Percentiles rank a stretch among this genome's conserved stretches.
Evolutionary conservation across 2,329 filamentous ascomycete genomes (phyloP).

Genomic region (Microcera coccophila): DNA sequence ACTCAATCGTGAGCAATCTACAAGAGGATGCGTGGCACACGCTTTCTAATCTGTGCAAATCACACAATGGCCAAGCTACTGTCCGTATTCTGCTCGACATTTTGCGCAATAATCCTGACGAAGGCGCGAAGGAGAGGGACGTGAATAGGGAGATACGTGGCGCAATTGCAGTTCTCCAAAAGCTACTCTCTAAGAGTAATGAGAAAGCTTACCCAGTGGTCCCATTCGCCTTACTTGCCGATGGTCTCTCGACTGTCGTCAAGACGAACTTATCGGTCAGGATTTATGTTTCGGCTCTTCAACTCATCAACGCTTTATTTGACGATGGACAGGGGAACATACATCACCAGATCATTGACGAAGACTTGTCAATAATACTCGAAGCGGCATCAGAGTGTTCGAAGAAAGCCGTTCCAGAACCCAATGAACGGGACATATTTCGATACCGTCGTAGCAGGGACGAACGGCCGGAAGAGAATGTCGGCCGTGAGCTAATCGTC

Average conservation of each 20-base stretch:
- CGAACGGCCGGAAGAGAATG: slow-evolving; percentile 33
- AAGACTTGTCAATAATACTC: slow-evolving; percentile 62
- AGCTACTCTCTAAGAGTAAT: slow-evolving; percentile 56
- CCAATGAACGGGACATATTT: slow-evolving; percentile 24
- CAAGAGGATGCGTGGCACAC: slow-evolving; percentile 66
- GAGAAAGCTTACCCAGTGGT: slow-evolving; percentile 58
- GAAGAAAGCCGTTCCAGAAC: slow-evolving; percentile 25
- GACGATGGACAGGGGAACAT: slow-evolving; percentile 49
- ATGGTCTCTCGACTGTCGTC: slow-evolving; percentile 52
- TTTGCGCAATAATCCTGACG: slow-evolving; percentile 46
- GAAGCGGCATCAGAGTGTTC: slow-evolving; percentile 56
- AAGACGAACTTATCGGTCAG: slow-evolving; percentile 42
- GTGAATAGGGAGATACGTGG: slow-evolving; percentile 57
- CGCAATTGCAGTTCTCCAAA: slow-evolving; percentile 59
- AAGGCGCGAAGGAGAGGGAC: slow-evolving; percentile 48
- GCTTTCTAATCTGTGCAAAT: slow-evolving; percentile 66
- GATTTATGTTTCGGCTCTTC: slow-evolving; percentile 46
- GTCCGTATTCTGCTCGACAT: slow-evolving; percentile 63
- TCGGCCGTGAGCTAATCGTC: slow-evolving; percentile 41
- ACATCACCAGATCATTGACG: slow-evolving; percentile 56
- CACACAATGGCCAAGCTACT: slow-evolving; percentile 68
- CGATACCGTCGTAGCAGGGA: slow-evolving; percentile 23
- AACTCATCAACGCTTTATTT: slow-evolving; percentile 54
- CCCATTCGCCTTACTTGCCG: slow-evolving; percentile 55
- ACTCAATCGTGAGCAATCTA: slow-evolving; percentile 59